A percentile compares a stretch with the other conserved stretches of the same genome.
phyloP scores from a whole-genome alignment of 805 yeast genomes.

The Yarrowia osloensis region DNA sequence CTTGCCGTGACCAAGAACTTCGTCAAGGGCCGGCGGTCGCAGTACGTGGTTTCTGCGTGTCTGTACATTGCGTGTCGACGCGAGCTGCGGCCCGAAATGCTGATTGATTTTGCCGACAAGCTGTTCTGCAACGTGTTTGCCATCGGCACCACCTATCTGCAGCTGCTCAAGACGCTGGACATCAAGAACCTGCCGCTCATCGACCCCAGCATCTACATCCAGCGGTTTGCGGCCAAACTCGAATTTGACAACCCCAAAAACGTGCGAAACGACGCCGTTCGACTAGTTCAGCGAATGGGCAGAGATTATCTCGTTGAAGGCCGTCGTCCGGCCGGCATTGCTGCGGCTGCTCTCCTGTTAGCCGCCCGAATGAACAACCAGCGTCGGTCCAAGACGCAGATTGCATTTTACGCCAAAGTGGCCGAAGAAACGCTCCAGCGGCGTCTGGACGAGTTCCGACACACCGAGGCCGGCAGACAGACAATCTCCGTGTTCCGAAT shows the following conservation, averaged over 20 bases:
- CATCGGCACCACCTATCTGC: constrained; percentile 92
- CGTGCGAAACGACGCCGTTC: constrained; percentile 84
- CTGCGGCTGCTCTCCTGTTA: constrained; percentile 90
- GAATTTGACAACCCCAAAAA: constrained; percentile 62
- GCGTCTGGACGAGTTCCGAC: constrained; percentile 82
- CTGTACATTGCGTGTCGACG: constrained; percentile 91
- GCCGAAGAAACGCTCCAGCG: constrained; percentile 92
- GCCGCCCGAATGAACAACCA: constrained; percentile 98
- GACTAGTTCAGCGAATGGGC: constrained; percentile 86
- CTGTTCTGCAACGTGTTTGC: constrained; percentile 90
- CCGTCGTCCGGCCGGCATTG: constrained; percentile 96
- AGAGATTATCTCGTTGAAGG: constrained; percentile 97
- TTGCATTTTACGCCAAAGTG: constrained; percentile 92
- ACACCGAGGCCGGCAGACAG: constrained; percentile 70
- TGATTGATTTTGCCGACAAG: constrained; percentile 89
- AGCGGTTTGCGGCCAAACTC: constrained; percentile 86
- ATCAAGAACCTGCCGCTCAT: constrained; percentile 80
- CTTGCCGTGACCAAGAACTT: constrained; percentile 84
- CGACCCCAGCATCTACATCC: constrained; percentile 91
- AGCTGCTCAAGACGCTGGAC: constrained; percentile 83
- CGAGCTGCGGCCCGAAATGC: constrained; percentile 89
- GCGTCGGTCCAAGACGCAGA: constrained; percentile 87
- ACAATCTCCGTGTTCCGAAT: constrained; percentile 74
- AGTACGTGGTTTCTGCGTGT: constrained; percentile 93
- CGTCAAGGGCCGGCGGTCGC: constrained; percentile 96